Evolutionary conservation across 2,329 filamentous ascomycete genomes (phyloP), one percentile per base, ranked within the genome.

Genomic region (Epicoccum sorghinum): DNA sequence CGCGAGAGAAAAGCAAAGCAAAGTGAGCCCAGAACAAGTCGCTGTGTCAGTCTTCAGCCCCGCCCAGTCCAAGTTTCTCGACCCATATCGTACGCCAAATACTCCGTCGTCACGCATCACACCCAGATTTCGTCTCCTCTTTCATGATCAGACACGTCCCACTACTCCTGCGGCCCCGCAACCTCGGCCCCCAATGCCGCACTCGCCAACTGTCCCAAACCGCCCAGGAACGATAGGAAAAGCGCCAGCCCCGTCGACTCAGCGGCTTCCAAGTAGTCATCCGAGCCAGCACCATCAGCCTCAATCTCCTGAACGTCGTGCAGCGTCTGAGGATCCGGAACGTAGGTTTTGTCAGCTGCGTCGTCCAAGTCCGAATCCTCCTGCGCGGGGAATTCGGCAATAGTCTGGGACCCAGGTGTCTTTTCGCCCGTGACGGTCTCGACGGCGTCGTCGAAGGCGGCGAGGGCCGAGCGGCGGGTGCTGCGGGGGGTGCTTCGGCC

Each of bases 151-250:
- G 18, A 18, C 18, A 18, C 18, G 18, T 18, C 3, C 18, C 18
- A 18, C n/a, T 46, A 27, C 43, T 68, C 62, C 38, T 45, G 36
- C 27, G 60, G 57, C 24, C 61, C 62, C 8, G 59, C 69, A 24
- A 70, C 68, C 58, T 76, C 74, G 14, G 72, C 72, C 7, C 74
- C 74, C 14, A 75, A 55, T 37, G 69, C 68, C 24, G 67, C 64
- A 18, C 71, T 62, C 38, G 67, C 69, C 27, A 73, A 40, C 48
- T 70, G 62, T 1, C 74, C 73, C 23, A 75, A 47, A 6, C 74
- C 74, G 9, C 73, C 73, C 2, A 69, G 33, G 27, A 75, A 68
- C 6, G 65, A 55, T 29, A 76, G 55, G 37, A 70, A 73, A 33
- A 75, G 51, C 2, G 70, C 67, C 44, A 76, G 50, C 6, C 67